Percentiles rank a stretch among this genome's conserved stretches.
Conservation (phyloP, 495 filamentous ascomycete genomes). For the Rostrohypoxylon terebratum region DNA sequence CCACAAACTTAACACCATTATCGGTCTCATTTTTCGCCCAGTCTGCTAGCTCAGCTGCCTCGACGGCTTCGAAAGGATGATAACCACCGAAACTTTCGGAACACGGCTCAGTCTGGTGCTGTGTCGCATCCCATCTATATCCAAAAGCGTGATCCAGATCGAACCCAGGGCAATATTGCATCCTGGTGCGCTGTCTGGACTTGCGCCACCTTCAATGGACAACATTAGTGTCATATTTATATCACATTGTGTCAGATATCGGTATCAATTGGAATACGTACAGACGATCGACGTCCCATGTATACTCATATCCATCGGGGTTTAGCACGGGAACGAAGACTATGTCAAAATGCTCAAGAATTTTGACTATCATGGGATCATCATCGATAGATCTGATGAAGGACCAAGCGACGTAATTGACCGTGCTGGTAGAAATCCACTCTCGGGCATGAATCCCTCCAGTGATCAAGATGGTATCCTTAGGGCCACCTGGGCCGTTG, state of each 20-base stretch:
- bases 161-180: constrained; percentile 85
- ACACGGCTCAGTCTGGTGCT: constrained; percentile 81
- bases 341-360: constrained; percentile 86
- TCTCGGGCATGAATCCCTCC: constrained; percentile 92
- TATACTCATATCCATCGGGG: constrained; percentile 93
- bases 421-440: constrained; percentile 94
- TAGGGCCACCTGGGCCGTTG: constrained; percentile 53
- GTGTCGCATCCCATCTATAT: constrained; percentile 82
- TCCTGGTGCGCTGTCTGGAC: constrained; percentile 84
- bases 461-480: constrained; percentile 82
- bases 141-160: constrained; percentile 90
- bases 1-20: constrained; percentile 78
- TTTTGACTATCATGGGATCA: constrained; percentile 71
- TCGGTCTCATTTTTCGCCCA: constrained; percentile 89
- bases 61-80: constrained; percentile 83
- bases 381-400: constrained; percentile 85
- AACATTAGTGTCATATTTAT: not conserved
- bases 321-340: constrained; percentile 92
- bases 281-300: constrained; percentile 89
- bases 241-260: not conserved
- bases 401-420: constrained; percentile 91
- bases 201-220: constrained; percentile 78
- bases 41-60: constrained; percentile 78
- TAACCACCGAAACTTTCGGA: constrained; percentile 91
- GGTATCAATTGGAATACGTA: not conserved